Percentiles rank a stretch among this genome's conserved stretches.
Conservation (phyloP, 148 eudicot species). For the Chenopodium suecicum region DNA sequence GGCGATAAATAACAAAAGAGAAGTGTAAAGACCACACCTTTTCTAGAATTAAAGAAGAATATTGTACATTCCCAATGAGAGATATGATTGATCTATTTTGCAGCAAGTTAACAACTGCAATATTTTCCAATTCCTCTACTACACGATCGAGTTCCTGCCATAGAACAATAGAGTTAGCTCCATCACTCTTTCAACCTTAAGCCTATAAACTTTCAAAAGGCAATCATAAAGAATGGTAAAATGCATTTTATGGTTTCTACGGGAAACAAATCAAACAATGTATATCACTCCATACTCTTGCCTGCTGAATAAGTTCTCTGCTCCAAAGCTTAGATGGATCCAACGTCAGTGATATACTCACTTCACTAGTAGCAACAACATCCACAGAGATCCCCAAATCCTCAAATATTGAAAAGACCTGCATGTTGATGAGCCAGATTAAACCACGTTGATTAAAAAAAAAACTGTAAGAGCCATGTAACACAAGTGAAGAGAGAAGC, state of each 20-base stretch:
- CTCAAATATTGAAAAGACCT: constrained; percentile 94
- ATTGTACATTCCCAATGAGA: constrained; percentile 89
- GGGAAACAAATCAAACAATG: neutral
- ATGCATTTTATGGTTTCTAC: constrained; percentile 5
- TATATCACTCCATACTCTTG: constrained; percentile 54
- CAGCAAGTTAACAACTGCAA: constrained; percentile 83
- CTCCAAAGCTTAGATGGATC: constrained; percentile 99
- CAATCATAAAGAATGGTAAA: neutral
- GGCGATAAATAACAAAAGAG: neutral
- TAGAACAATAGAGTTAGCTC: constrained; percentile 6
- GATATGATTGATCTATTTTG: constrained; percentile 85
- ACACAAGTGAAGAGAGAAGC: constrained; percentile 7
- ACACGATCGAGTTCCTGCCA: constrained; percentile 85
- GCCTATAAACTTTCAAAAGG: constrained; percentile 4
- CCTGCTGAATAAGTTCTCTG: constrained; percentile 98
- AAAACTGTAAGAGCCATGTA: neutral
- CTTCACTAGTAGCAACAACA: constrained; percentile 99
- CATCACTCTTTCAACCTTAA: neutral
- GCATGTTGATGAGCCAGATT: constrained; percentile 11
- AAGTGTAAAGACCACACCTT: constrained; percentile 44
- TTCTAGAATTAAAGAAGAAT: constrained; percentile 82
- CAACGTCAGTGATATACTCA: constrained; percentile 88
- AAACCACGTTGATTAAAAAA: neutral
- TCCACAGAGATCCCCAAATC: constrained; percentile 95
- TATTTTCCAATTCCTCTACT: constrained; percentile 81